Evolutionary conservation across 192 early-diverging fungal species (phyloP).

Genomic region (Umbelopsis ramanniana): DNA sequence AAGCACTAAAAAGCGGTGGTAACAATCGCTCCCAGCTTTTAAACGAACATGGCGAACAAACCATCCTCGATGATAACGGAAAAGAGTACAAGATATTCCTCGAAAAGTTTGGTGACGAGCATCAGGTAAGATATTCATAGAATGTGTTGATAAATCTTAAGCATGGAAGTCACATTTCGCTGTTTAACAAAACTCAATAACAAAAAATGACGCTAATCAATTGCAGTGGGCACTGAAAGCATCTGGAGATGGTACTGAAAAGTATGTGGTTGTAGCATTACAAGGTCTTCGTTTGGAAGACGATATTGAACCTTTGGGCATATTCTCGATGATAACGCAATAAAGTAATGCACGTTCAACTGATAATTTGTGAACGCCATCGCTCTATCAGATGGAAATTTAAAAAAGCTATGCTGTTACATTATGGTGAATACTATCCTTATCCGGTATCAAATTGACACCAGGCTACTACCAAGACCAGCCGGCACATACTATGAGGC

Average conservation of each 20-base stretch:
- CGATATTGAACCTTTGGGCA: background rate
- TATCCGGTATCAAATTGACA: no score
- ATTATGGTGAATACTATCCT: no score
- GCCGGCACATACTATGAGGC: no score
- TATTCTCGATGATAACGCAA: constrained; percentile 8
- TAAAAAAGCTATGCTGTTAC: no score
- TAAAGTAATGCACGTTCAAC: background rate
- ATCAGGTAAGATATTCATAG: background rate
- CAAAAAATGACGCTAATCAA: background rate
- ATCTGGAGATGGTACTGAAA: background rate
- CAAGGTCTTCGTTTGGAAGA: background rate
- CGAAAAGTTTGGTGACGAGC: constrained; percentile 6
- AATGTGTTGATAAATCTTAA: background rate
- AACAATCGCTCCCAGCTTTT: background rate
- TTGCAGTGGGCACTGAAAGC: background rate
- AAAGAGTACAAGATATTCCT: constrained; percentile 1
- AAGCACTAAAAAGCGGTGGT: background rate
- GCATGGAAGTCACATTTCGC: background rate
- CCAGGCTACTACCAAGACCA: no score
- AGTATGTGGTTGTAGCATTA: constrained; percentile 1
- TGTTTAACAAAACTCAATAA: background rate
- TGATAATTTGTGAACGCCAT: background rate
- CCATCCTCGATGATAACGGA: background rate
- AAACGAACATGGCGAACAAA: background rate
- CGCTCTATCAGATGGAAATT: no score